A percentile compares a stretch with the other conserved stretches of the same genome.
phyloP scores from a whole-genome alignment of 2,329 filamentous ascomycete genomes.

The Phaeophleospora eucalypticola region DNA sequence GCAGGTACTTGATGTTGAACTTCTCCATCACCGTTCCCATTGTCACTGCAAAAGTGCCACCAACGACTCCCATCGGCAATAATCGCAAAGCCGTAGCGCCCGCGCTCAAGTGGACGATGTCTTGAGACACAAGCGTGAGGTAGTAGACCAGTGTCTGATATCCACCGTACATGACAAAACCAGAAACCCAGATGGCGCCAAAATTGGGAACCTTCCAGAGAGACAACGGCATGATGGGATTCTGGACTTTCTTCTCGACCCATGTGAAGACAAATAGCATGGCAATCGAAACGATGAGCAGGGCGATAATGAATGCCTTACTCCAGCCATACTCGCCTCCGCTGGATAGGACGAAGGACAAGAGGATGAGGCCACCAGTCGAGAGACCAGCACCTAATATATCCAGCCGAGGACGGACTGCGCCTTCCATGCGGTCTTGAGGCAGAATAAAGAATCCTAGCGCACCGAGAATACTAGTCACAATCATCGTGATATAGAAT shows the following conservation, averaged over 20 bases:
- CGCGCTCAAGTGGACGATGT: conserved; percentile 38
- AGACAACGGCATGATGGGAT: conserved; percentile 45
- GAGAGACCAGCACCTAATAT: conserved; percentile 41
- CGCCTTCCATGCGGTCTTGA: conserved; percentile 34
- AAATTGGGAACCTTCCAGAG: conserved; percentile 47
- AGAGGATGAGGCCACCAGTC: conserved; percentile 41
- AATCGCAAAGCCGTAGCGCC: conserved; percentile 40
- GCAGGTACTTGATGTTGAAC: conserved; percentile 37
- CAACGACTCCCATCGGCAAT: conserved; percentile 40
- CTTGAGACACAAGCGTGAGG: conserved; percentile 40
- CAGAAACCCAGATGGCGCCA: conserved; percentile 43
- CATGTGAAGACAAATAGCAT: conserved; percentile 39
- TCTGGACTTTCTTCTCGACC: conserved; percentile 42
- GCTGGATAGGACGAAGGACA: conserved; percentile 44
- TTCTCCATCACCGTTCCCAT: conserved; percentile 31
- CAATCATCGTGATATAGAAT: conserved; percentile 38
- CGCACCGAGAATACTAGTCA: conserved; percentile 7
- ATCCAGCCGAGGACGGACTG: conserved; percentile 37
- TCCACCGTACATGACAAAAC: conserved; percentile 42
- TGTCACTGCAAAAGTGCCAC: conserved; percentile 29
- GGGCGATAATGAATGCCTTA: conserved; percentile 43
- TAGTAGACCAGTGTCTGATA: conserved; percentile 44
- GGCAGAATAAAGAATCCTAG: conserved; percentile 38
- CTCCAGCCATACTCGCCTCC: conserved; percentile 47
- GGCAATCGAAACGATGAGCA: conserved; percentile 38